Percentiles rank a stretch among this genome's conserved stretches.
Conservation (phyloP, 1,284 basidiomycete species). For the Tilletia indica region DNA sequence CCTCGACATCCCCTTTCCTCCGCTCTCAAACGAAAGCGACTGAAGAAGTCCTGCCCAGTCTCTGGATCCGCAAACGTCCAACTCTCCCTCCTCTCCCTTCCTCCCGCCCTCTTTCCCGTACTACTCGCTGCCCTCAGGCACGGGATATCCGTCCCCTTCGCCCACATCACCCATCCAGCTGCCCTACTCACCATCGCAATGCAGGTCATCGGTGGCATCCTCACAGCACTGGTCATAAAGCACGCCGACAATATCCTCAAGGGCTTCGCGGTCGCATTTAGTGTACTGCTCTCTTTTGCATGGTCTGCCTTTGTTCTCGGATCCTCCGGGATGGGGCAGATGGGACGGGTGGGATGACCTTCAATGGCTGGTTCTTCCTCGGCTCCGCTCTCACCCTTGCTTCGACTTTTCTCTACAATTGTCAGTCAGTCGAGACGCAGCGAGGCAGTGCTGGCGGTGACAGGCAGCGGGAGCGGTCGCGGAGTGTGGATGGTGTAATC, state of each 20-base stretch:
- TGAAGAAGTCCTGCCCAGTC: slow-evolving; percentile 38
- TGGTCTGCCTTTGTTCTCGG: slow-evolving; percentile 43
- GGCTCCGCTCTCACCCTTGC: slow-evolving; percentile 10
- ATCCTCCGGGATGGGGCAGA: neutral
- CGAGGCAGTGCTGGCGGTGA: too few species aligned
- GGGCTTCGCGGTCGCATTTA: slow-evolving; percentile 84
- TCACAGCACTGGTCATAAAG: slow-evolving; percentile 71
- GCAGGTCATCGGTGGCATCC: slow-evolving; percentile 83
- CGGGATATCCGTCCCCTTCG: slow-evolving; percentile 42
- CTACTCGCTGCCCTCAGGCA: slow-evolving; percentile 61
- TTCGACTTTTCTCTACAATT: slow-evolving; percentile 14
- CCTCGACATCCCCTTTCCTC: neutral
- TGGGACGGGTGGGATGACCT: neutral
- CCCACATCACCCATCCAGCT: slow-evolving; percentile 58
- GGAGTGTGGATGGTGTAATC: too few species aligned
- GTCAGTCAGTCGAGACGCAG: neutral
- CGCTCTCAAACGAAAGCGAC: neutral
- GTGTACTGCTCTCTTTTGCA: slow-evolving; percentile 88
- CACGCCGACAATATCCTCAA: slow-evolving; percentile 60
- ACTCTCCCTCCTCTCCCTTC: slow-evolving; percentile 85
- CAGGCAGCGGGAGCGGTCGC: too few species aligned
- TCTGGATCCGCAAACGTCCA: slow-evolving; percentile 98
- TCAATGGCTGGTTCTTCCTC: slow-evolving; percentile 16
- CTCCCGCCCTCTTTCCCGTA: slow-evolving; percentile 83
- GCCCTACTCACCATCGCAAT: slow-evolving; percentile 71